Conservation (phyloP, 208 protist genomes). For the Jaenimonas drosophilae region DNA sequence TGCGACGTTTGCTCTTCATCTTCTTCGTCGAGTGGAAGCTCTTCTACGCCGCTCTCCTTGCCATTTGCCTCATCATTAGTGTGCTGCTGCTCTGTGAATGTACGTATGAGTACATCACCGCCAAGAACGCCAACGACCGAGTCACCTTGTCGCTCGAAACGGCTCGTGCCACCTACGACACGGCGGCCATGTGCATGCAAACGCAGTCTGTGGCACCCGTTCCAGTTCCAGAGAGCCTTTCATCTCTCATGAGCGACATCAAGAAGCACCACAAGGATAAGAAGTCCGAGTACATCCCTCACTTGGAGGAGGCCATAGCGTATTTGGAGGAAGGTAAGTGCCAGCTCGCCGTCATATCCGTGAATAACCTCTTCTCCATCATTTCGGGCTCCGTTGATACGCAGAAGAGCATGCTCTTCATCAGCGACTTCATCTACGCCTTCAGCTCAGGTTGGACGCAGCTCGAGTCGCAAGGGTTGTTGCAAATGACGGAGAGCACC, state of each 20-base stretch:
- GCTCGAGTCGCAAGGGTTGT: slow-evolving; percentile 2
- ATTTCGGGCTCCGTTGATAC: neutral
- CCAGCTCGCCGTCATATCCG: neutral
- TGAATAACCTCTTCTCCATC: neutral
- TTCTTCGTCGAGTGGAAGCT: slow-evolving; percentile 3
- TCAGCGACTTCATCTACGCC: neutral
- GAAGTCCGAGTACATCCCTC: neutral
- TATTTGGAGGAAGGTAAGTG: neutral
- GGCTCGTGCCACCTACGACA: neutral
- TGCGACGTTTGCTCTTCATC: neutral
- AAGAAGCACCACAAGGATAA: neutral
- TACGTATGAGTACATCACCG: neutral
- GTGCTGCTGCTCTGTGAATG: neutral
- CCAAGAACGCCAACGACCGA: neutral
- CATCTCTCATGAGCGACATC: neutral
- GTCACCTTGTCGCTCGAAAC: neutral
- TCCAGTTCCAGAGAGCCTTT: neutral
- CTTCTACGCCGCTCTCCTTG: neutral
- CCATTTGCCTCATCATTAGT: neutral
- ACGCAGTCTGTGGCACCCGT: neutral
- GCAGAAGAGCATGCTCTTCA: neutral
- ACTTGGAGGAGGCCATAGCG: neutral
- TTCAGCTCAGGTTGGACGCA: slow-evolving; percentile 4
- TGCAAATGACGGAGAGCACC: slow-evolving; percentile 1
- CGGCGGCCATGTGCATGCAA: neutral